Percentiles rank a stretch among this genome's conserved stretches.
phyloP scores from a whole-genome alignment of 140 eudicot genomes.

The Flaveria floridana region DNA sequence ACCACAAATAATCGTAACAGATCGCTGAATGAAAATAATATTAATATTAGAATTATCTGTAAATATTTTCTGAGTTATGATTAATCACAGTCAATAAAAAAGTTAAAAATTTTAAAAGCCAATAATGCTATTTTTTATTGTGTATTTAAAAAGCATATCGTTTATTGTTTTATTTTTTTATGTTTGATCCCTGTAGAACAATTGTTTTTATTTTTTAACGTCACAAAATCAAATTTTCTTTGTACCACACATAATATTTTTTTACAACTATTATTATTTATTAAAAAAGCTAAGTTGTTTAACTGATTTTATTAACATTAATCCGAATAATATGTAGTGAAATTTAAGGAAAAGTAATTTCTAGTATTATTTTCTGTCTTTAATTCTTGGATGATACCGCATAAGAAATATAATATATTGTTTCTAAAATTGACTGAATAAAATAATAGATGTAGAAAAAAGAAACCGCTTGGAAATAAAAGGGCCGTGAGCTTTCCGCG shows the following conservation, averaged over 20 bases:
- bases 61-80: too few species aligned
- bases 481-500: conserved; percentile 17
- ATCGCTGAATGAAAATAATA: too few species aligned
- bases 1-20: neutral
- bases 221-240: neutral
- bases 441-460: conserved; percentile 3
- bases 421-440: conserved; percentile 2
- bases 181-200: too few species aligned
- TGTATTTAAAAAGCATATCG: neutral
- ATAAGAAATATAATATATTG: neutral
- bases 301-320: neutral
- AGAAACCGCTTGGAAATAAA: conserved; percentile 23
- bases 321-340: neutral
- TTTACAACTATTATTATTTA: neutral
- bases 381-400: neutral
- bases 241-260: neutral
- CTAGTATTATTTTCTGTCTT: neutral
- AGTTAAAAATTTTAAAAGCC: too few species aligned
- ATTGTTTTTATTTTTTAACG: too few species aligned
- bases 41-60: too few species aligned
- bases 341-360: neutral
- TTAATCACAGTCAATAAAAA: too few species aligned
- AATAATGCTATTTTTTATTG: neutral
- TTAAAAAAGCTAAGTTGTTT: neutral
- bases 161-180: neutral